These are phyloP conservation scores for Trametes cubensis DNA, from an alignment of 768 basidiomycete genomes.

Conservation along the genomic window DNA sequence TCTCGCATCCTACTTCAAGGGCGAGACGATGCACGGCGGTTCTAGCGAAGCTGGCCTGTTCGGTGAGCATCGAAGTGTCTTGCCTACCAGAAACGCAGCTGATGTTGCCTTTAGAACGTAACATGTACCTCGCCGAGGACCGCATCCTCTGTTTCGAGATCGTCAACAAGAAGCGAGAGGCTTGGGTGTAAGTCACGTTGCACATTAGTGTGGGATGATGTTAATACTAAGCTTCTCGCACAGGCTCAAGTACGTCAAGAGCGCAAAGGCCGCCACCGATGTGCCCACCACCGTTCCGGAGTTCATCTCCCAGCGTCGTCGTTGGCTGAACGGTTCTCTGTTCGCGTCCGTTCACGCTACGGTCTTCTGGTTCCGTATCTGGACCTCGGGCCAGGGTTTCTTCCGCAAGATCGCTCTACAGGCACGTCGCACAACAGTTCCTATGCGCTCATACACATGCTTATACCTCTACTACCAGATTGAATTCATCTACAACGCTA, in stretches of 20 bases:
- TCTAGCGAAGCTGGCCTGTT: conserved; percentile 68
- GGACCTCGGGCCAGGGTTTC: conserved; percentile 88
- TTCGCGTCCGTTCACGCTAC: conserved; percentile 94
- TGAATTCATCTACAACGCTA: conserved; percentile 89
- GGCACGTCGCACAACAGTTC: conserved; percentile 26
- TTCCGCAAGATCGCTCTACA: conserved; percentile 80
- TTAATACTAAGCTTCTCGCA: not conserved
- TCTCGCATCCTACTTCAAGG: conserved; percentile 91
- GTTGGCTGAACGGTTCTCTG: conserved; percentile 87
- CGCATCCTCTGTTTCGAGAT: conserved; percentile 94
- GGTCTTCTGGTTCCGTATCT: conserved; percentile 85
- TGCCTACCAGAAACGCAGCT: not conserved
- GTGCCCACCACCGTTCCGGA: conserved; percentile 90
- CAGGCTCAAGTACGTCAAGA: conserved; percentile 87
- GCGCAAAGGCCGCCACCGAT: conserved; percentile 94
- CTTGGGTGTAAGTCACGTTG: conserved; percentile 64
- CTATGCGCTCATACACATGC: not conserved
- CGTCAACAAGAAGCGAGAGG: conserved; percentile 84
- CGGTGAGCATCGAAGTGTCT: conserved; percentile 32
- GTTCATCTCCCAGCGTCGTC: conserved; percentile 91
- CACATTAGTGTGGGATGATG: not conserved
- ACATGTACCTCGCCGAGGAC: conserved; percentile 92
- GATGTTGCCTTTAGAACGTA: conserved; percentile 53
- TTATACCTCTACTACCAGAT: conserved; percentile 43
- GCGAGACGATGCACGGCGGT: conserved; percentile 81